Percentiles rank a stretch among this genome's conserved stretches.
These are phyloP conservation scores for Gnaphalium uliginosum DNA, from an alignment of 129 eudicot species.

Conservation along the genomic window DNA sequence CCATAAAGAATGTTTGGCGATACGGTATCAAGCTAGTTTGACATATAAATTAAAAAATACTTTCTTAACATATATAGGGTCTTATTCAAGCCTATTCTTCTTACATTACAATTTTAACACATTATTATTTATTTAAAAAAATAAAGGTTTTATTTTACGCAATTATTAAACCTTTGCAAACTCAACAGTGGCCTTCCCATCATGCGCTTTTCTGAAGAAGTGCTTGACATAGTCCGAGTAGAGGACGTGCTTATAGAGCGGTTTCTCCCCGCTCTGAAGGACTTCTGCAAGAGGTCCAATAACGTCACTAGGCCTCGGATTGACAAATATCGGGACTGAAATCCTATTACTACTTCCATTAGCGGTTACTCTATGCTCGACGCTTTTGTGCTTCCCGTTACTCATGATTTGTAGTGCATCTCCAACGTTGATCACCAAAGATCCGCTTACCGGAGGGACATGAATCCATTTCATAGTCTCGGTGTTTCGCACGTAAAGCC, in stretches of 20 bases:
- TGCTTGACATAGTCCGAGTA: neutral
- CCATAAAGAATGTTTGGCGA: no score
- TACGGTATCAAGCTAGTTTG: no score
- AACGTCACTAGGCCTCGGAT: neutral
- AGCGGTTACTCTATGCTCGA: neutral
- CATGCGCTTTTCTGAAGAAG: neutral
- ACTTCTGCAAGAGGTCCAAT: neutral
- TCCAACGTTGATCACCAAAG: neutral
- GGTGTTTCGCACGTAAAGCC: neutral
- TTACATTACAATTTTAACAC: no score
- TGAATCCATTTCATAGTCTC: neutral
- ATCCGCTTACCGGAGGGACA: neutral
- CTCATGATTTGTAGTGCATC: neutral
- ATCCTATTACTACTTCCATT: neutral
- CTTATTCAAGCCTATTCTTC: no score
- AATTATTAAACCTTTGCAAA: neutral
- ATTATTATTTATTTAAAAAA: no score
- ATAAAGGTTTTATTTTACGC: no score
- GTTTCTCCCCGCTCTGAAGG: neutral
- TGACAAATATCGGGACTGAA: neutral
- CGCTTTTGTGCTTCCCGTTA: neutral
- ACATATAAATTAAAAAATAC: no score
- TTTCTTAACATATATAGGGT: no score
- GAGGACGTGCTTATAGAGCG: neutral
- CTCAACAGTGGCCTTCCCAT: neutral